These are phyloP conservation scores for Globisporangium megalacanthum DNA, from an alignment of 352 stramenopile species.

Conservation along the genomic window DNA sequence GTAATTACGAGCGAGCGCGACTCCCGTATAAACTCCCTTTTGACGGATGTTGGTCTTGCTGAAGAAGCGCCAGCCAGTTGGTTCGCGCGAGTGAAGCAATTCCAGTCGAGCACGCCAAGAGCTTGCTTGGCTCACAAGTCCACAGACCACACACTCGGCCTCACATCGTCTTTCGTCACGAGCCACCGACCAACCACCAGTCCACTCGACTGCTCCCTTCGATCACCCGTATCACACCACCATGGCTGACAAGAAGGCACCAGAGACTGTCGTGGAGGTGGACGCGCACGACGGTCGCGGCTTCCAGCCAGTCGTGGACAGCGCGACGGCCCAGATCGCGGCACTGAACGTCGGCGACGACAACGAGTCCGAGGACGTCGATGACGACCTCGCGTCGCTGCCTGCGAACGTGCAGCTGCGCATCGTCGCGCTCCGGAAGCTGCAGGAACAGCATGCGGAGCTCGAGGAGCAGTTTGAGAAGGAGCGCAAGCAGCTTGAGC, in stretches of 20 bases:
- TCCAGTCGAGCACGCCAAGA: no score
- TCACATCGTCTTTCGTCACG: constrained; percentile 13
- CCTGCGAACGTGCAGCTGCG: constrained; percentile 71
- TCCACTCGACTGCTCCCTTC: background rate
- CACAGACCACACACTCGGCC: no score
- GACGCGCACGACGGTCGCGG: constrained; percentile 56
- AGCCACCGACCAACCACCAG: background rate
- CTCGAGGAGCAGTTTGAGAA: constrained; percentile 84
- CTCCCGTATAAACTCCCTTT: no score
- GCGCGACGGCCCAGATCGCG: constrained; percentile 30
- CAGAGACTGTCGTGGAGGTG: constrained; percentile 54
- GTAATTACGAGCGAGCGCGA: no score
- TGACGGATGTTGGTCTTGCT: no score
- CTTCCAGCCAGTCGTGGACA: constrained; percentile 47
- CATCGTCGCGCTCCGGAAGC: constrained; percentile 58
- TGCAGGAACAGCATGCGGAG: constrained; percentile 71
- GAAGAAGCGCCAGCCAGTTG: no score
- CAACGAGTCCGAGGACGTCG: constrained; percentile 24
- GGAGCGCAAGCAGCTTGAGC: constrained; percentile 73
- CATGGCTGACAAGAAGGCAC: constrained; percentile 39
- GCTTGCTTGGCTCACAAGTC: no score
- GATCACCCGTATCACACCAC: background rate
- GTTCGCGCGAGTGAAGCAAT: no score
- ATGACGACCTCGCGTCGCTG: constrained; percentile 57
- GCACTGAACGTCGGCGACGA: constrained; percentile 22